Conservation (phyloP, 2,329 filamentous ascomycete genomes). For the Alternaria solani region DNA sequence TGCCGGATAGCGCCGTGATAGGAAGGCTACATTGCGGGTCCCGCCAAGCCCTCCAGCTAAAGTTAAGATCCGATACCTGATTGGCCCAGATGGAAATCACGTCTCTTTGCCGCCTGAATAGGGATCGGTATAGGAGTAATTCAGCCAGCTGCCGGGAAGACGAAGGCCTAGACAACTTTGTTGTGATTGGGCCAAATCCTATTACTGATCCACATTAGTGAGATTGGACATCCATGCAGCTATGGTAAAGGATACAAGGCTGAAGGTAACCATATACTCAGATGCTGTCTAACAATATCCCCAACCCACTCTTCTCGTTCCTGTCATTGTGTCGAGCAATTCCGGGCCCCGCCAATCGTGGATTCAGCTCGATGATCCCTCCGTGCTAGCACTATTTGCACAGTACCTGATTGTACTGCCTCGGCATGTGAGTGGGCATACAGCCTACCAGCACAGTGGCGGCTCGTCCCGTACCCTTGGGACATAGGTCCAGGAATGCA, state of each 20-base stretch:
- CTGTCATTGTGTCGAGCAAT: background rate
- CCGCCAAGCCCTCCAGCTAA: constrained; percentile 14
- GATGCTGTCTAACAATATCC: background rate
- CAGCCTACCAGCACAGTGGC: constrained; percentile 14
- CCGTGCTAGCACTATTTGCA: background rate
- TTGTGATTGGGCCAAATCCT: constrained; percentile 26
- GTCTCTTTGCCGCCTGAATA: constrained; percentile 12
- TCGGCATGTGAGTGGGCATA: background rate
- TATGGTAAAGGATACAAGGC: background rate
- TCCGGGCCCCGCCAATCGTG: background rate
- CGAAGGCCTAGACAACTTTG: constrained; percentile 13
- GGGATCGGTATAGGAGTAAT: constrained; percentile 18
- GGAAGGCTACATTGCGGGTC: constrained; percentile 24
- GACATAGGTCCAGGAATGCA: constrained; percentile 16
- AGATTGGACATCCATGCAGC: constrained; percentile 8
- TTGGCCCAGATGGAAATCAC: constrained; percentile 22
- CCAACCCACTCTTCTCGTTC: background rate
- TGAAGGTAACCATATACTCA: background rate
- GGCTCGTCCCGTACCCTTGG: constrained; percentile 35
- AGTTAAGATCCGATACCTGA: constrained; percentile 5
- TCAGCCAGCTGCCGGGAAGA: constrained; percentile 13
- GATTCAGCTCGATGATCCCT: background rate
- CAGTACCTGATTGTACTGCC: constrained; percentile 5
- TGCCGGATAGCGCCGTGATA: constrained; percentile 17
- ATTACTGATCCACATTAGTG: constrained; percentile 16